Evolutionary conservation across 257 asterid species (phyloP).

Genomic region (Jacaranda copaia): DNA sequence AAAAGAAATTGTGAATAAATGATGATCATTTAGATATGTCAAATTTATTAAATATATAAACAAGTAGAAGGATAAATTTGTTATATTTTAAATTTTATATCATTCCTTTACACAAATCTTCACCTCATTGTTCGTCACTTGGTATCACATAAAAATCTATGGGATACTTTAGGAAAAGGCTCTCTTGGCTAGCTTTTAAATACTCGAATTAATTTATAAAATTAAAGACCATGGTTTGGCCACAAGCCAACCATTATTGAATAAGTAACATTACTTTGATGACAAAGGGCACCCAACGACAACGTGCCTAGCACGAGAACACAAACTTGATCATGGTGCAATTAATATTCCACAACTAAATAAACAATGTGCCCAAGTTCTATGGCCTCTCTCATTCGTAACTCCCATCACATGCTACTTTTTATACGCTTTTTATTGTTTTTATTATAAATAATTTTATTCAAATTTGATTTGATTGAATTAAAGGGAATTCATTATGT

Average conservation of each 20-base stretch:
- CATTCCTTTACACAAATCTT: too few relatives aligned
- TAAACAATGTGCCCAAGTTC: constrained; percentile 4
- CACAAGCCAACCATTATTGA: constrained; percentile 36
- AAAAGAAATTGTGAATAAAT: too few relatives aligned
- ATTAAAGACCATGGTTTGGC: constrained; percentile 23
- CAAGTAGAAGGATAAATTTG: too few relatives aligned
- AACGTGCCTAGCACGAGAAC: constrained; percentile 33
- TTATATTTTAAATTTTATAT: too few relatives aligned
- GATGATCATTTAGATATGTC: too few relatives aligned
- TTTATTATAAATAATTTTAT: neutral
- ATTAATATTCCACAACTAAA: constrained; percentile 5
- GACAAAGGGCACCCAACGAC: constrained; percentile 28
- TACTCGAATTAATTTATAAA: neutral
- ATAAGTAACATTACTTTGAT: neutral
- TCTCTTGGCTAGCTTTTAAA: too few relatives aligned
- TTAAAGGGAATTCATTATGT: neutral
- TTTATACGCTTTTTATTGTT: constrained; percentile 5
- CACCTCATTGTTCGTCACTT: neutral
- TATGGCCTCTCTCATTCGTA: constrained; percentile 28
- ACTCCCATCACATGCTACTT: neutral
- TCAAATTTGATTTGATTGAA: neutral
- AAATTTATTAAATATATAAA: too few relatives aligned
- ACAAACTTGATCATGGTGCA: constrained; percentile 12
- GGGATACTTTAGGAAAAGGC: neutral
- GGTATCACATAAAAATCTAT: neutral